phyloP scores from a whole-genome alignment of 345 rosid species.

The Hypericum perforatum region DNA sequence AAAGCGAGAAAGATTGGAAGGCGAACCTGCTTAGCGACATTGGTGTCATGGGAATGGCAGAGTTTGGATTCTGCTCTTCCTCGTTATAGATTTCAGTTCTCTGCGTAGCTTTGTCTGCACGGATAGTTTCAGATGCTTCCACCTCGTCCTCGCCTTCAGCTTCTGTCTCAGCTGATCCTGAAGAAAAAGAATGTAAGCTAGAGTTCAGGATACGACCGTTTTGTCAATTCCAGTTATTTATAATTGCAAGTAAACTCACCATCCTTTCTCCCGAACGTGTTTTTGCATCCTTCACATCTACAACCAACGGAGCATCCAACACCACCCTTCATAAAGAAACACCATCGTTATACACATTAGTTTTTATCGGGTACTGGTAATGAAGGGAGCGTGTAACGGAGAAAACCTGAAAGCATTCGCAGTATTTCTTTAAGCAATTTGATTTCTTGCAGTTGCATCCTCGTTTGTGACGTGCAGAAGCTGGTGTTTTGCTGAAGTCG shows the following conservation, averaged over 20 bases:
- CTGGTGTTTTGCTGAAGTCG: constrained; percentile 72
- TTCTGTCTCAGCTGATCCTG: constrained; percentile 1
- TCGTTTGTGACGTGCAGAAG: constrained; percentile 91
- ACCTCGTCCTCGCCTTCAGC: not conserved
- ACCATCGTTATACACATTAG: constrained; percentile 11
- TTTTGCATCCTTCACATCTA: constrained; percentile 97
- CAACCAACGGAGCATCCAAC: constrained; percentile 97
- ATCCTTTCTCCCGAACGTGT: constrained; percentile 84
- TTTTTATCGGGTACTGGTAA: constrained; percentile 9
- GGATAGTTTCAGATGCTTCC: not conserved
- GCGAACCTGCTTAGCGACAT: constrained; percentile 56
- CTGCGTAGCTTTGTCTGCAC: not conserved
- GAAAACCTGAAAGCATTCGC: constrained; percentile 97
- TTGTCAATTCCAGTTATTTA: too few relatives aligned
- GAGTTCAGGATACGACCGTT: not conserved
- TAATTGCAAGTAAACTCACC: constrained; percentile 33
- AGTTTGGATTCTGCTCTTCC: constrained; percentile 1
- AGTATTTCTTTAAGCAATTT: constrained; percentile 85
- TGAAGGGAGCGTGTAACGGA: constrained; percentile 2
- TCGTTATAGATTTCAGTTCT: not conserved
- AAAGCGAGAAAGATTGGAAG: constrained; percentile 1
- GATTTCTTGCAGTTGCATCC: constrained; percentile 99
- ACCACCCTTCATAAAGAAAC: constrained; percentile 49
- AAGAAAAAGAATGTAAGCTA: not conserved
- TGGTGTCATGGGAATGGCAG: not conserved